Percentiles rank a stretch among this genome's conserved stretches.
These are phyloP conservation scores for Decorospora gaudefroyi DNA, from an alignment of 2,329 filamentous ascomycete species.

Conservation along the genomic window DNA sequence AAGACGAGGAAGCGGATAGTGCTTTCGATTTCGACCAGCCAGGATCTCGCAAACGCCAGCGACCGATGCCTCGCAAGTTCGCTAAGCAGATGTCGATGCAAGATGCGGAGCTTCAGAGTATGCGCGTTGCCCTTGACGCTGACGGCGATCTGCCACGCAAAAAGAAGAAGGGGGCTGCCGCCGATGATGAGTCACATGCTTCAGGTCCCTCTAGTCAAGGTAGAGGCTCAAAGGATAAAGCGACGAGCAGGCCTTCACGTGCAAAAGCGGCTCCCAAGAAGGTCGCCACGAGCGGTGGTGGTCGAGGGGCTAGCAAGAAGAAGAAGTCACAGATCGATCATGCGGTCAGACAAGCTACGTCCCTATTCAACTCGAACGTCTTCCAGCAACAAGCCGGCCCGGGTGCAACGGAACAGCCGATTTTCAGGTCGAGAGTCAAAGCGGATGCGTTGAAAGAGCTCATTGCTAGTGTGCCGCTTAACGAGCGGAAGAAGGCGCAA, in stretches of 20 bases:
- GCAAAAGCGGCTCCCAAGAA: constrained; percentile 7
- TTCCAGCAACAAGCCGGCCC: constrained; percentile 39
- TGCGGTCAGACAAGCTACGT: constrained; percentile 25
- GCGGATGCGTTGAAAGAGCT: constrained; percentile 48
- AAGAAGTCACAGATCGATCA: constrained; percentile 22
- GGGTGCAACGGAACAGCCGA: constrained; percentile 31
- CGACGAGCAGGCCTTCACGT: constrained; percentile 6
- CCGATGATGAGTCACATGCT: constrained; percentile 4
- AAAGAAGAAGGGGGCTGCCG: constrained; percentile 22
- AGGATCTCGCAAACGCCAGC: constrained; percentile 21
- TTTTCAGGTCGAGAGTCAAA: constrained; percentile 32
- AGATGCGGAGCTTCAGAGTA: constrained; percentile 36
- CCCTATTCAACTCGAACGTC: constrained; percentile 39
- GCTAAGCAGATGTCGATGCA: constrained; percentile 19
- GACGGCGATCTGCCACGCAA: constrained; percentile 26
- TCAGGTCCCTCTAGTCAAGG: not conserved
- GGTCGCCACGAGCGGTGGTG: not conserved
- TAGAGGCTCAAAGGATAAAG: constrained; percentile 14
- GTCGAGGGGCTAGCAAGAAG: constrained; percentile 22
- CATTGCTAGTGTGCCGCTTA: constrained; percentile 47
- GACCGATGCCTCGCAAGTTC: constrained; percentile 21
- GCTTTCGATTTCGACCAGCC: constrained; percentile 2
- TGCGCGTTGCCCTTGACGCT: constrained; percentile 40
- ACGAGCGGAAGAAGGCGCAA: constrained; percentile 39
- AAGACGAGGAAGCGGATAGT: constrained; percentile 16